Evolutionary conservation across 306 rosid species (phyloP).

Genomic region (Lathyrus sativus): DNA sequence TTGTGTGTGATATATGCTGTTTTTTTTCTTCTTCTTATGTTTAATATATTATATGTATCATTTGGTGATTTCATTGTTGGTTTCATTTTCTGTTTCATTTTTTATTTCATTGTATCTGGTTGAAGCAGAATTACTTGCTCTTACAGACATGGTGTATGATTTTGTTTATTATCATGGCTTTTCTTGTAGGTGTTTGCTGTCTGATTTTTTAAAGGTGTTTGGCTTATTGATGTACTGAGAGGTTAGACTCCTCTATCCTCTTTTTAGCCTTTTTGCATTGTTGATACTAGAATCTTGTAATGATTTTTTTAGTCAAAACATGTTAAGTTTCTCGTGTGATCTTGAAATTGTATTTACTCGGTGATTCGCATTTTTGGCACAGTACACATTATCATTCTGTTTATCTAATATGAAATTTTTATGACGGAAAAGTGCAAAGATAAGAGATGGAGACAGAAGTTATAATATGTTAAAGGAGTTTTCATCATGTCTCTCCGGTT

Average conservation of each 20-base stretch:
- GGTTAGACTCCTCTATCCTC: slow-evolving; percentile 19
- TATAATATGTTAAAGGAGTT: too few relatives aligned
- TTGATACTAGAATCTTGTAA: background rate
- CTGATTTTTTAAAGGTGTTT: background rate
- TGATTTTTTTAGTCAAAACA: too few relatives aligned
- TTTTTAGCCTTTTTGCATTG: background rate
- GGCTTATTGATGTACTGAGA: slow-evolving; percentile 8
- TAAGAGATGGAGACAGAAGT: too few relatives aligned
- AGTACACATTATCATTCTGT: too few relatives aligned
- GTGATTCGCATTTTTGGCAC: too few relatives aligned
- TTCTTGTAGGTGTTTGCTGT: background rate
- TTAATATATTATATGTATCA: background rate
- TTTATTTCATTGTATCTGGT: background rate
- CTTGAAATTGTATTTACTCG: too few relatives aligned
- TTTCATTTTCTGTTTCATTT: slow-evolving; percentile 11
- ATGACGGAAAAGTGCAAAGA: too few relatives aligned
- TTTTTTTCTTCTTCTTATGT: background rate
- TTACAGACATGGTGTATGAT: background rate
- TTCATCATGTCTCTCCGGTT: too few relatives aligned
- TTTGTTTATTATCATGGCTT: background rate
- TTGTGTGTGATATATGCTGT: background rate
- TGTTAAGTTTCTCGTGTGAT: too few relatives aligned
- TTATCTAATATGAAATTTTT: too few relatives aligned
- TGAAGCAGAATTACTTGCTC: slow-evolving; percentile 19
- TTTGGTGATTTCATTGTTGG: slow-evolving; percentile 15